Base-by-base conservation (phyloP, 73 alveolate genomes). In the Symbiodinium natans region DNA sequence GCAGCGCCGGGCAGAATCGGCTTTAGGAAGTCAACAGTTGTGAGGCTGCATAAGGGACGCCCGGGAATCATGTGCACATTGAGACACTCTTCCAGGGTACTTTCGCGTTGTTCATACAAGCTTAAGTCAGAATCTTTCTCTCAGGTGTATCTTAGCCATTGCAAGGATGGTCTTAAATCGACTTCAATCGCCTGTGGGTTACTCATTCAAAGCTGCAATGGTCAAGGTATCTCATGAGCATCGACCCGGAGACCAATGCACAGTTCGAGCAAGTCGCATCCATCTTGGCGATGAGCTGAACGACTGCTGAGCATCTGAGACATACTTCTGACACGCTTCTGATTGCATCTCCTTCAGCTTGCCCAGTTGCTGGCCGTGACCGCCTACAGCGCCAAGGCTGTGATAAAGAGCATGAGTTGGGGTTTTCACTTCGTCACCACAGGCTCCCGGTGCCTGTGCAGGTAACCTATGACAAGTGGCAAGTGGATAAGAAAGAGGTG, bases 401-500 rank as follows among this genome's bases (percentile, higher is more conserved):
- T 6, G 6, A 46, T n/a, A n/a, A n/a, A n/a, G n/a, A n/a, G 17
- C 29, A 52, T 52, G 68, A 52, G 17, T 52, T n/a, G n/a, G 33
- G 15, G 41, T 33, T 34, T 29, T 71, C 36, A 25, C 38, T 6
- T 27, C n/a, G 21, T 10, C 43, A 6, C 34, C 41, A 17, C 36
- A 34, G 56, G 23, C 21, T 15, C 25, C 25, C 54, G 3, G 39
- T 52, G 82, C 56, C n/a, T 13, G 29, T n/a, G 29, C 17, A 87
- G 95, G 85, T 88, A 13, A 88, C 95, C 86, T 88, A 88, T 31
- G 95, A 88, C 34, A 88, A 88, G 86, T 88, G 95, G 95, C 95
- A 56, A 36, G 74, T 39, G 42, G 95, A 88, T 11, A 88, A 88
- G 71, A 63, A 77, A 3, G 86, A 88, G 95, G 95, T 38, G n/a